Evolutionary conservation across 306 rosid genomes (phyloP), one percentile per base, ranked within the genome.

Genomic region (Corylus avellana): DNA sequence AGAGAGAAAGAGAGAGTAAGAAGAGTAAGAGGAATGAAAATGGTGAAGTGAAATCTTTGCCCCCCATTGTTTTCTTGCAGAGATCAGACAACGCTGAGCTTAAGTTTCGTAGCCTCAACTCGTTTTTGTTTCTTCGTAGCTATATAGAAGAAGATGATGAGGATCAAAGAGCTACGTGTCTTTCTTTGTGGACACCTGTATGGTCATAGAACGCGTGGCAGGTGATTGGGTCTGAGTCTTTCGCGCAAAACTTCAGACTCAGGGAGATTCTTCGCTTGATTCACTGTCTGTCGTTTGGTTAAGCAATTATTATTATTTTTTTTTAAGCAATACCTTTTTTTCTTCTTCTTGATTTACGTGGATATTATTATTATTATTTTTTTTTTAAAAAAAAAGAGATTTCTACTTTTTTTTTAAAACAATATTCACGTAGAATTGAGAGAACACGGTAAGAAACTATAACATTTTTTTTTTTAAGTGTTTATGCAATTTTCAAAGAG

Each of bases 171-270:
- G 81, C 22, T 85, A 85, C 85, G 83, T 91, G 94, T 86, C 77
- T 47, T 77, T 86, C 50, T 77, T 17, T 42, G 59, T 4, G 48
- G 90, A 87, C 96, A 91, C 93, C 89, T 90, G 86, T 72, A 69
- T 37, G 16, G 7, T 35, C 14, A 57, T 22, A 29, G 54, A 59
- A 77, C 89, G 83, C 78, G 86, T 89, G 94, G 91, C 88, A 27
- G 67, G 51, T 78, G 83, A 48, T 57, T 54, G 61, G 76, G 79
- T 75, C 22, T 66, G n/a, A 71, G 72, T 70, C 55, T 62, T 22
- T 42, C 2, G 63, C 7, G 59, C 75, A 61, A 75, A 79, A 73
- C 22, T 59, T 76, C 79, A 70, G 25, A 22, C 69, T 50, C 13
- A n/a, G 55, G 18, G 51, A 49, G 84, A 72, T 85, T 64, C 67